phyloP scores from a whole-genome alignment of 306 rosid species.

The Quercus agrifolia region DNA sequence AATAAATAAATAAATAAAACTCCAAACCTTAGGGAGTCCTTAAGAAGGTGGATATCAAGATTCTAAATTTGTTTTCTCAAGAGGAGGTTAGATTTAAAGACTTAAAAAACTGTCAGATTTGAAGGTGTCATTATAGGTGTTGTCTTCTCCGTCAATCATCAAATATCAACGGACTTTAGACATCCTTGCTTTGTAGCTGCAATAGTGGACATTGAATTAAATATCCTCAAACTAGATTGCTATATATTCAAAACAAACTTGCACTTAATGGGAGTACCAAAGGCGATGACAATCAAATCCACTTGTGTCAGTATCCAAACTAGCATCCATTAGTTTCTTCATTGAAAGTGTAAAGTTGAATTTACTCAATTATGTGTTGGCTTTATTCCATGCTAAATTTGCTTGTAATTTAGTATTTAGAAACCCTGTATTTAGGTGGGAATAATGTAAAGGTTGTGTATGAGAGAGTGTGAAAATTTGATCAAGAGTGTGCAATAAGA shows the following conservation, averaged over 20 bases:
- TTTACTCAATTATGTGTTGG: too few relatives aligned
- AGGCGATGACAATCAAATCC: slow-evolving; percentile 44
- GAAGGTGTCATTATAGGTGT: slow-evolving; percentile 40
- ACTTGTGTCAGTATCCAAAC: slow-evolving; percentile 37
- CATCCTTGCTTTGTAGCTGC: not conserved
- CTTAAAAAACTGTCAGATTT: slow-evolving; percentile 27
- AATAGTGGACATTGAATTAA: slow-evolving; percentile 34
- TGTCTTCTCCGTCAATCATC: slow-evolving; percentile 44
- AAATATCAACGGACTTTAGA: slow-evolving; percentile 10
- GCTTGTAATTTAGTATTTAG: too few relatives aligned
- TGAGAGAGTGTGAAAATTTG: too few relatives aligned
- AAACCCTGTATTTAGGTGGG: too few relatives aligned
- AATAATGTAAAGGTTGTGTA: too few relatives aligned
- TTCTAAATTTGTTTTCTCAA: slow-evolving; percentile 57
- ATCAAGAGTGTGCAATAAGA: too few relatives aligned
- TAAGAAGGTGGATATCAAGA: slow-evolving; percentile 23
- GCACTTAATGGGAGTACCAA: slow-evolving; percentile 42
- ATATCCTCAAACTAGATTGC: slow-evolving; percentile 33
- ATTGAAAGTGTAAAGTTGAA: not conserved
- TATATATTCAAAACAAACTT: slow-evolving; percentile 16
- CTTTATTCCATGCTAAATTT: too few relatives aligned
- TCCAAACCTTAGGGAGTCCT: too few relatives aligned
- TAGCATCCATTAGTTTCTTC: slow-evolving; percentile 22
- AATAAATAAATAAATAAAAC: too few relatives aligned
- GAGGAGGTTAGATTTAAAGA: slow-evolving; percentile 34